These are phyloP conservation scores for Salinomyces thailandicus DNA, from an alignment of 2,329 filamentous ascomycete species.

Conservation along the genomic window DNA sequence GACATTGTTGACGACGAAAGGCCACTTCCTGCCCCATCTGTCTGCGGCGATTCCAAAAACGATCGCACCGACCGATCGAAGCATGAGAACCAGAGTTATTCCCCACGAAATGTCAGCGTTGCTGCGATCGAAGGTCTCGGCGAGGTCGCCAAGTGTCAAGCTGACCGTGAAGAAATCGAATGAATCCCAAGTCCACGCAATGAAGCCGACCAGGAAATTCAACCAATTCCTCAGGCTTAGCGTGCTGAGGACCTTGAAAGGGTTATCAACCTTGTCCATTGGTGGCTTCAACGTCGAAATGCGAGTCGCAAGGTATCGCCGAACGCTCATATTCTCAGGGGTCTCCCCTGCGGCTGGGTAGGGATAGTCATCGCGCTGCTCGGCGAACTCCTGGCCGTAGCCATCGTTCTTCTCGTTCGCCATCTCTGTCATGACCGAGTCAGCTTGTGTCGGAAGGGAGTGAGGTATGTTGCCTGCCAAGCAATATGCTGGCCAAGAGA, in stretches of 20 bases:
- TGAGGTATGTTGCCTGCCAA: neutral
- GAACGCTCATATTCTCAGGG: conserved; percentile 27
- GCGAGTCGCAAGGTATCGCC: conserved; percentile 44
- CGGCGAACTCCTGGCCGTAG: conserved; percentile 4
- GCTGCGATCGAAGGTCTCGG: conserved; percentile 42
- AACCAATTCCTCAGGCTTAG: conserved; percentile 49
- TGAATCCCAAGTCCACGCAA: conserved; percentile 45
- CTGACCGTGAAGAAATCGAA: conserved; percentile 56
- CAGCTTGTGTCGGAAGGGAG: neutral
- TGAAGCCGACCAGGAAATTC: conserved; percentile 40
- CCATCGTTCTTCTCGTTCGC: conserved; percentile 7
- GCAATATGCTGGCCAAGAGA: neutral
- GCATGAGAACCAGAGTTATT: conserved; percentile 48
- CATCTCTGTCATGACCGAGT: conserved; percentile 4
- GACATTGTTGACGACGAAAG: conserved; percentile 50
- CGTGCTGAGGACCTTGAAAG: conserved; percentile 40
- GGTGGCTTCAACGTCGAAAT: conserved; percentile 46
- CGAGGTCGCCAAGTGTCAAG: conserved; percentile 44
- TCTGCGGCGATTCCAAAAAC: conserved; percentile 40
- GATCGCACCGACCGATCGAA: conserved; percentile 48
- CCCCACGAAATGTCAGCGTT: conserved; percentile 53
- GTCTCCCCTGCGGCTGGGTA: conserved; percentile 12
- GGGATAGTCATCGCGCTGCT: conserved; percentile 11
- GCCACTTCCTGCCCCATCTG: conserved; percentile 29
- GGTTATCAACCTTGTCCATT: conserved; percentile 45